A percentile compares a stretch with the other conserved stretches of the same genome.
Evolutionary conservation across 352 stramenopile species (phyloP).

Genomic region (Phytophthora pini): DNA sequence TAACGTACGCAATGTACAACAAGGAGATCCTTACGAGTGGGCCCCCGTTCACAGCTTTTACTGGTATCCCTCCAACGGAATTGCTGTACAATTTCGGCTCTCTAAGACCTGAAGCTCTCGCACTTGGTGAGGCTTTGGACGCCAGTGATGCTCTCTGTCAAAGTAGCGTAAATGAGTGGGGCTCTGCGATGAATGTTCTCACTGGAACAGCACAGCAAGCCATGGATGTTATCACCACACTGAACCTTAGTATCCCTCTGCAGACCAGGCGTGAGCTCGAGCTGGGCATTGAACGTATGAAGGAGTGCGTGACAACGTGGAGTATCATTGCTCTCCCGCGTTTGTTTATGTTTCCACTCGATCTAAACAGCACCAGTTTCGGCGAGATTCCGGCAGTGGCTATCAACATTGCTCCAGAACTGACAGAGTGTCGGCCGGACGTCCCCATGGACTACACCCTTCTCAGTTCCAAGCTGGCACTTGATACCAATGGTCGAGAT

Average conservation of each 20-base stretch:
- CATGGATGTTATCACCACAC: slow-evolving; percentile 21
- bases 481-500: slow-evolving; percentile 21
- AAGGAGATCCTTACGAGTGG: slow-evolving; percentile 19
- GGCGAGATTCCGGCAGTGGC: slow-evolving; percentile 25
- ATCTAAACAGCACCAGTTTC: slow-evolving; percentile 20
- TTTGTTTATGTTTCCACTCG: slow-evolving; percentile 29
- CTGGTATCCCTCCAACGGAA: slow-evolving; percentile 11
- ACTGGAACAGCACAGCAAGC: slow-evolving; percentile 22
- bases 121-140: slow-evolving; percentile 20
- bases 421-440: slow-evolving; percentile 20
- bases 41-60: slow-evolving; percentile 29
- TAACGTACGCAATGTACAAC: slow-evolving; percentile 25
- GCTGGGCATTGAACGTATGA: slow-evolving; percentile 14
- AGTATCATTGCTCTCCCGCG: slow-evolving; percentile 29
- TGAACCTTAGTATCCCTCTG: slow-evolving; percentile 25
- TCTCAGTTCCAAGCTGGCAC: slow-evolving; percentile 17
- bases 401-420: slow-evolving; percentile 29
- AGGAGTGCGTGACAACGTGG: slow-evolving; percentile 30
- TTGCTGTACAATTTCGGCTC: slow-evolving; percentile 31
- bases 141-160: slow-evolving; percentile 22
- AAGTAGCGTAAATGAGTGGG: slow-evolving; percentile 31
- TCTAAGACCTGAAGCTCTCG: slow-evolving; percentile 18
- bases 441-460: slow-evolving; percentile 14
- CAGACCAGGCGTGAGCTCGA: slow-evolving; percentile 29
- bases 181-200: slow-evolving; percentile 22